Percentiles rank a stretch among this genome's conserved stretches.
phyloP scores from a whole-genome alignment of 2,329 filamentous ascomycete species.

The Corynespora cassiicola region DNA sequence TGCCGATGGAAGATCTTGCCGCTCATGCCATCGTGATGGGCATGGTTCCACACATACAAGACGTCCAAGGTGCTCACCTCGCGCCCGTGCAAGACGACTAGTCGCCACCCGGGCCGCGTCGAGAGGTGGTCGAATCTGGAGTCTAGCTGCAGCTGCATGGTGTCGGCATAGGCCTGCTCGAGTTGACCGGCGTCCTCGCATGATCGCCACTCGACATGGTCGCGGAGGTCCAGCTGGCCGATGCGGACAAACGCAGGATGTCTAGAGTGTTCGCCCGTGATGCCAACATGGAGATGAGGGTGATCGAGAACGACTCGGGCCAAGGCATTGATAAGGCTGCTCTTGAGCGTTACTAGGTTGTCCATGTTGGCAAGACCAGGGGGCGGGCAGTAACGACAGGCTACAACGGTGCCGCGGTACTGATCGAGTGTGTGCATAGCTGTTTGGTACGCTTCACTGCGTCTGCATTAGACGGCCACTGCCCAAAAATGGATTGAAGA shows the following conservation, averaged over 20 bases:
- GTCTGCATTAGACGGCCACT: neutral
- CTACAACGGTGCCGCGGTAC: constrained; percentile 59
- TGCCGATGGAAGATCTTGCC: constrained; percentile 20
- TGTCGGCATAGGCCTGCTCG: constrained; percentile 10
- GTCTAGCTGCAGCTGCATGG: constrained; percentile 20
- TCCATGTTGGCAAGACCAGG: constrained; percentile 15
- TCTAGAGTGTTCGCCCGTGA: constrained; percentile 14
- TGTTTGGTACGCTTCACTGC: constrained; percentile 20
- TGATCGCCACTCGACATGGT: constrained; percentile 19
- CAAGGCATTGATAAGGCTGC: constrained; percentile 10
- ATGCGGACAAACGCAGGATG: constrained; percentile 18
- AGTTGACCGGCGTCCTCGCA: constrained; percentile 8
- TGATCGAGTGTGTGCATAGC: constrained; percentile 51
- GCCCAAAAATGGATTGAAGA: neutral
- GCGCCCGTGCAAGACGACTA: constrained; percentile 14
- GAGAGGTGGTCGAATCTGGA: constrained; percentile 15
- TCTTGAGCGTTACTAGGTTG: constrained; percentile 13
- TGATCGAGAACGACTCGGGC: constrained; percentile 15
- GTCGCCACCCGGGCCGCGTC: constrained; percentile 18
- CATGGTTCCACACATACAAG: constrained; percentile 21
- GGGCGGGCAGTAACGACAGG: constrained; percentile 51
- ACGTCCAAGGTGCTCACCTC: constrained; percentile 11
- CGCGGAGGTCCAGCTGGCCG: constrained; percentile 15
- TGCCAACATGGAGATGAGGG: constrained; percentile 19
- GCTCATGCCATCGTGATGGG: constrained; percentile 20